Conservation (phyloP, 2,329 filamentous ascomycete species). For the Colletotrichum sp. region DNA sequence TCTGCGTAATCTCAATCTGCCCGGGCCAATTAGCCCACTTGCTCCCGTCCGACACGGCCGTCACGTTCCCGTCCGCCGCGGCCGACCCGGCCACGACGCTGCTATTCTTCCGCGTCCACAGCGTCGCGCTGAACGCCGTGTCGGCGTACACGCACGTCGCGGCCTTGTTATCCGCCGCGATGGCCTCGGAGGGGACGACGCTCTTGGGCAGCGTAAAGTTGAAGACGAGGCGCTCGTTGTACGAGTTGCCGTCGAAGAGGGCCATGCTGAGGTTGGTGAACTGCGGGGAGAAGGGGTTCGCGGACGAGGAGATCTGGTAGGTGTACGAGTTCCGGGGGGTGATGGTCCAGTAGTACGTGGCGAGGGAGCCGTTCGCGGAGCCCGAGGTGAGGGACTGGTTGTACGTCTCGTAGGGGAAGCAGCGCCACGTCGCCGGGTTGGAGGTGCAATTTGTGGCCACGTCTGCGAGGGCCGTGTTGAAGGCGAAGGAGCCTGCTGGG, state of each 20-base stretch:
- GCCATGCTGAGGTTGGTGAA: constrained; percentile 59
- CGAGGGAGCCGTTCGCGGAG: constrained; percentile 50
- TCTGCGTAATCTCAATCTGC: constrained; percentile 60
- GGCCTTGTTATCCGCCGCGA: constrained; percentile 47
- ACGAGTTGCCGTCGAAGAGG: constrained; percentile 50
- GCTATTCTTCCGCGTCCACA: constrained; percentile 59
- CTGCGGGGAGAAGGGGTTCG: constrained; percentile 60
- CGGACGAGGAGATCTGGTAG: constrained; percentile 60
- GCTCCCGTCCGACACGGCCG: constrained; percentile 21
- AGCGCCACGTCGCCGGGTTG: constrained; percentile 64
- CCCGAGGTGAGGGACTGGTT: constrained; percentile 32
- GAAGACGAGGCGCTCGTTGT: constrained; percentile 64
- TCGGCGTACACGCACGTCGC: constrained; percentile 63
- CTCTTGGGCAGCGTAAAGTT: constrained; percentile 56
- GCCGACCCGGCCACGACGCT: background rate
- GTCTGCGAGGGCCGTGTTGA: constrained; percentile 62
- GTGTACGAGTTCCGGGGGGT: constrained; percentile 38
- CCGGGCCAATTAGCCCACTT: constrained; percentile 59
- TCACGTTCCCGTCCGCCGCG: constrained; percentile 17
- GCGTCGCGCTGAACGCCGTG: constrained; percentile 59
- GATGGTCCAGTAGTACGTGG: constrained; percentile 69
- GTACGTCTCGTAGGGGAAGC: constrained; percentile 63
- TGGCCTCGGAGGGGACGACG: constrained; percentile 50
- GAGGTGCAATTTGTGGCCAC: constrained; percentile 62
- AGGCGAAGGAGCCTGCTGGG: constrained; percentile 66